phyloP scores from a whole-genome alignment of 2,329 filamentous ascomycete genomes.

The Diaporthe vexans region DNA sequence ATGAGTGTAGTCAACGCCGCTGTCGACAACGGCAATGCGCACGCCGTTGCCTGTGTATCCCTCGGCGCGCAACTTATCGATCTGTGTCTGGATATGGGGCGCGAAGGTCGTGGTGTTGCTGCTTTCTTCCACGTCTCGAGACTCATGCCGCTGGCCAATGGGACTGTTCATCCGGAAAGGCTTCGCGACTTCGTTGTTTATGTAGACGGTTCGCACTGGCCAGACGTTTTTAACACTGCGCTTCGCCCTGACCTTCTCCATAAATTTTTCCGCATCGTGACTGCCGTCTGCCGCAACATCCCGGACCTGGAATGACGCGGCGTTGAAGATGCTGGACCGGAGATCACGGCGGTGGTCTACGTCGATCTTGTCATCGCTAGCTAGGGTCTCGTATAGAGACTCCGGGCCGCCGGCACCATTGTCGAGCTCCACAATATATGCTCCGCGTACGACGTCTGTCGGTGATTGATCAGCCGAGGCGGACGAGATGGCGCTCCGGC shows the following conservation, averaged over 20 bases:
- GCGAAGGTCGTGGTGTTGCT: slow-evolving; percentile 22
- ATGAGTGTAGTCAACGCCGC: slow-evolving; percentile 56
- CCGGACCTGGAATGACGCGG: slow-evolving; percentile 17
- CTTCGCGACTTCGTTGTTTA: background rate
- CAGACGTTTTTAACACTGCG: slow-evolving; percentile 16
- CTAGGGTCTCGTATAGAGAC: background rate
- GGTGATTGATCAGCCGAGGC: slow-evolving; percentile 9
- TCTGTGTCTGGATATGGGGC: slow-evolving; percentile 16
- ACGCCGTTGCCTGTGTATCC: slow-evolving; percentile 20
- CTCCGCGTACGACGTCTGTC: slow-evolving; percentile 9
- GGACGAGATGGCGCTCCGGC: slow-evolving; percentile 15
- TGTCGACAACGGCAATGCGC: slow-evolving; percentile 47
- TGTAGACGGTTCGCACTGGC: slow-evolving; percentile 17
- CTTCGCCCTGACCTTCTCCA: slow-evolving; percentile 22
- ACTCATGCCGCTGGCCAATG: background rate
- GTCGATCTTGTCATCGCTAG: slow-evolving; percentile 3
- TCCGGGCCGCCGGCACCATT: background rate
- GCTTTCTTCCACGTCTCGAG: background rate
- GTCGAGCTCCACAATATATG: slow-evolving; percentile 27
- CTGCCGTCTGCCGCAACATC: background rate
- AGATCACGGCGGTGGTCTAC: slow-evolving; percentile 26
- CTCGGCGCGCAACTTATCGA: slow-evolving; percentile 15
- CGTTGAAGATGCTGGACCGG: slow-evolving; percentile 20
- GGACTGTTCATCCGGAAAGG: background rate
- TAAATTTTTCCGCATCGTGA: slow-evolving; percentile 12